Evolutionary conservation across 805 yeast species (phyloP).

Genomic region (Zygoascus ofunaensis): DNA sequence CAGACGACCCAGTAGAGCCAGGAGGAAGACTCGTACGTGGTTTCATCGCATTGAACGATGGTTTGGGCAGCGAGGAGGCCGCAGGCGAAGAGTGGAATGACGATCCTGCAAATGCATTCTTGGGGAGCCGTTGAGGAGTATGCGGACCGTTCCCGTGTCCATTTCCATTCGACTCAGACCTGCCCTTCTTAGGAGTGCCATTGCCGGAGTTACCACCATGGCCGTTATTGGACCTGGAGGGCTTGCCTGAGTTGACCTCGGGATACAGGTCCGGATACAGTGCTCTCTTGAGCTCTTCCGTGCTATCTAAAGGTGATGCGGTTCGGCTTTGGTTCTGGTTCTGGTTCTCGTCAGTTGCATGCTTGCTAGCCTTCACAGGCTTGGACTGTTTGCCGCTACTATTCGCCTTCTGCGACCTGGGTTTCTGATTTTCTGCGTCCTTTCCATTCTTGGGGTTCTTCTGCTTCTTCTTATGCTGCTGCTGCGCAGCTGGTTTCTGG

Average conservation of each 20-base stretch:
- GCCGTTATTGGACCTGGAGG: not conserved
- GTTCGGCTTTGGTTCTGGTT: not conserved
- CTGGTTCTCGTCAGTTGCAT: too few species aligned
- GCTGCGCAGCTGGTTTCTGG: not conserved
- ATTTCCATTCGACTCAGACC: conserved; percentile 1
- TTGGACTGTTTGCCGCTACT: conserved; percentile 1
- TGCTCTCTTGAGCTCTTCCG: conserved; percentile 17
- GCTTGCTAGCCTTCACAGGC: not conserved
- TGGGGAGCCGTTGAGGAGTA: conserved; percentile 5
- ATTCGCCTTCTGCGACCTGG: not conserved
- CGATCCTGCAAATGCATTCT: conserved; percentile 20
- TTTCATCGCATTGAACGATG: conserved; percentile 15
- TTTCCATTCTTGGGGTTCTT: not conserved
- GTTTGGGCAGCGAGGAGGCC: conserved; percentile 22
- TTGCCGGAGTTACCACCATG: not conserved
- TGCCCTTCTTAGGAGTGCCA: not conserved
- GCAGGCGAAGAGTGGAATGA: conserved; percentile 24
- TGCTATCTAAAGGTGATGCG: not conserved
- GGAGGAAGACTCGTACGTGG: conserved; percentile 1
- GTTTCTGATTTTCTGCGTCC: not conserved
- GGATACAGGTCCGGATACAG: conserved; percentile 22
- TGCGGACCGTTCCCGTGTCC: not conserved
- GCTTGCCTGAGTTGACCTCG: not conserved
- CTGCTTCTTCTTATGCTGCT: conserved; percentile 3
- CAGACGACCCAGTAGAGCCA: not conserved